Percentiles rank a stretch among this genome's conserved stretches.
Evolutionary conservation across 2,329 filamentous ascomycete species (phyloP).

Genomic region (Verticillium nonalfalfae): DNA sequence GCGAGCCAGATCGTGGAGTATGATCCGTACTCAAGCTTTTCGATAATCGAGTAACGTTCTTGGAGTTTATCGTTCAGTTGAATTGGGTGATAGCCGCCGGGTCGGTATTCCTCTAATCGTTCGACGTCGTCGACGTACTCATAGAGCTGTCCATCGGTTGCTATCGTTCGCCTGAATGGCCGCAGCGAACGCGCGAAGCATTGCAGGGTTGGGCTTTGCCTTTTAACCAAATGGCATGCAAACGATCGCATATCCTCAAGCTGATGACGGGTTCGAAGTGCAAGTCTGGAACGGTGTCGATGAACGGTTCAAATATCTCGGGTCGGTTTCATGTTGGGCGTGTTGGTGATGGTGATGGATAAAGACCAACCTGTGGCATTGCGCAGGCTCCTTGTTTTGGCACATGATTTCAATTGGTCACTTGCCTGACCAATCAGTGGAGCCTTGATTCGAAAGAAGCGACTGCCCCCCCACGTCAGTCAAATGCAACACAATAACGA

Average conservation of each 20-base stretch:
- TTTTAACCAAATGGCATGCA: not conserved
- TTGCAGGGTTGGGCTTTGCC: not conserved
- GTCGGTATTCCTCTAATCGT: slow-evolving; percentile 16
- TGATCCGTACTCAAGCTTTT: slow-evolving; percentile 22
- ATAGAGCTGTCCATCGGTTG: too few species aligned
- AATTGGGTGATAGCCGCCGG: slow-evolving; percentile 30
- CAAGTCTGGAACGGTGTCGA: not conserved
- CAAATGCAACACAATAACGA: too few species aligned
- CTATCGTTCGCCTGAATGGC: not conserved
- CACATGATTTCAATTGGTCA: too few species aligned
- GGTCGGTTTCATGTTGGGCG: not conserved
- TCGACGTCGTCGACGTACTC: slow-evolving; percentile 17
- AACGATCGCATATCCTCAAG: not conserved
- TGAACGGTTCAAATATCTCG: not conserved
- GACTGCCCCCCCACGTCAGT: too few species aligned
- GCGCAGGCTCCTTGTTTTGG: not conserved
- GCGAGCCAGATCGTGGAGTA: slow-evolving; percentile 27
- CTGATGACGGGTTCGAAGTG: not conserved
- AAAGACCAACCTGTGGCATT: not conserved
- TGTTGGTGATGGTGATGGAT: not conserved
- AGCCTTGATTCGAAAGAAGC: too few species aligned
- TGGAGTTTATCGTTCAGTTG: slow-evolving; percentile 27
- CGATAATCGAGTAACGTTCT: slow-evolving; percentile 16
- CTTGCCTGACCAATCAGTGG: too few species aligned
- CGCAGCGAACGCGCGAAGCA: not conserved